These are phyloP conservation scores for Daldinia concentrica DNA, from an alignment of 495 filamentous ascomycete genomes.

Conservation along the genomic window DNA sequence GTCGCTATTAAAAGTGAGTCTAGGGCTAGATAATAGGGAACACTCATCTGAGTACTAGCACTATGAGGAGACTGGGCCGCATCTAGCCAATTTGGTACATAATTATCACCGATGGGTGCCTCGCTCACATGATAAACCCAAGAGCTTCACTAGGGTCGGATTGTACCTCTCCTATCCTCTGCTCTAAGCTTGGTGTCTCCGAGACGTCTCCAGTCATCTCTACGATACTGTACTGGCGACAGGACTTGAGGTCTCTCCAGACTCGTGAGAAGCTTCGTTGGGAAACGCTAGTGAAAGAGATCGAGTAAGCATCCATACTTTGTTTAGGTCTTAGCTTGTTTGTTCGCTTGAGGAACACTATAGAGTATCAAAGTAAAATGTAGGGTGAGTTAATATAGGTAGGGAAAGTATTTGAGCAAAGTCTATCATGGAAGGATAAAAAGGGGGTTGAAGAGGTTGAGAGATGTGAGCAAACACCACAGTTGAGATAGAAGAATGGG, in stretches of 20 bases:
- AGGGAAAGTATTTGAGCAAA: not conserved
- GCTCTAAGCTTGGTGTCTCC: conserved; percentile 31
- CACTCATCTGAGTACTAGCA: conserved; percentile 49
- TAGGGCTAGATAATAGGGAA: conserved; percentile 28
- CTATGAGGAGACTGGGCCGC: conserved; percentile 47
- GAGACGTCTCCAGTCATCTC: conserved; percentile 40
- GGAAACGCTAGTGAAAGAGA: conserved; percentile 56
- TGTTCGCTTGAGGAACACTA: not conserved
- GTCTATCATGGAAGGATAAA: not conserved
- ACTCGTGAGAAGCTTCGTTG: conserved; percentile 55
- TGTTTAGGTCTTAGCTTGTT: not conserved
- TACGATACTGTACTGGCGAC: conserved; percentile 48
- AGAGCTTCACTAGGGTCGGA: conserved; percentile 40
- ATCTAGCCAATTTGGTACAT: conserved; percentile 42
- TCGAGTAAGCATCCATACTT: conserved; percentile 62
- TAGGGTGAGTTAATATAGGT: not conserved
- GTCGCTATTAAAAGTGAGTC: conserved; percentile 51
- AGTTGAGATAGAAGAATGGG: conserved; percentile 2
- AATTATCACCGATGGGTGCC: conserved; percentile 44
- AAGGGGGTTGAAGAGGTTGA: not conserved
- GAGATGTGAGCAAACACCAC: not conserved
- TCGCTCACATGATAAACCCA: conserved; percentile 48
- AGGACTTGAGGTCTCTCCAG: conserved; percentile 57
- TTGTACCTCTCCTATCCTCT: conserved; percentile 48
- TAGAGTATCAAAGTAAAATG: not conserved